phyloP scores from a whole-genome alignment of 768 basidiomycete species.

The Amyloporia xantha region DNA sequence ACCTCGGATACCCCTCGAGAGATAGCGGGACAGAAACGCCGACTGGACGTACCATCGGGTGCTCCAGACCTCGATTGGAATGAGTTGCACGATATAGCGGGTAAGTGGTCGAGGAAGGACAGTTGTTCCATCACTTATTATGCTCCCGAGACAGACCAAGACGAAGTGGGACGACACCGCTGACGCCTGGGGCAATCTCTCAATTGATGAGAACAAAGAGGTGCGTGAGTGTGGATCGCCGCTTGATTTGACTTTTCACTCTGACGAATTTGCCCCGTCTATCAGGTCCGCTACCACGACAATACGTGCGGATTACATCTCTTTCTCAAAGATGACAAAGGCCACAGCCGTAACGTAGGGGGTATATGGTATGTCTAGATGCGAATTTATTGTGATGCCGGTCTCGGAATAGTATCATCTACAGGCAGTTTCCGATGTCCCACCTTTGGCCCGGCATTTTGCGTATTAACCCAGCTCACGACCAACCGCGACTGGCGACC shows the following conservation, averaged over 20 bases:
- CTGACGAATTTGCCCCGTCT: background rate
- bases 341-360: slow-evolving; percentile 58
- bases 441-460: slow-evolving; percentile 54
- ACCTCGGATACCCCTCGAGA: slow-evolving; percentile 1
- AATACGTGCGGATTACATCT: slow-evolving; percentile 69
- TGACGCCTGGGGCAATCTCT: slow-evolving; percentile 63
- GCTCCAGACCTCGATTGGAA: background rate
- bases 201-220: slow-evolving; percentile 72
- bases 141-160: slow-evolving; percentile 17
- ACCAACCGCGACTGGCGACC: slow-evolving; percentile 21
- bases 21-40: slow-evolving; percentile 41
- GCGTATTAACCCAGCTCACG: background rate
- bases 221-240: slow-evolving; percentile 32
- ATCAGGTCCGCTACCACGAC: slow-evolving; percentile 78
- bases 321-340: slow-evolving; percentile 56
- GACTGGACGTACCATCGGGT: slow-evolving; percentile 28
- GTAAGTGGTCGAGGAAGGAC: too few species aligned
- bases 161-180: slow-evolving; percentile 30
- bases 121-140: too few species aligned
- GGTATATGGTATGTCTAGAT: slow-evolving; percentile 18
- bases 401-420: background rate
- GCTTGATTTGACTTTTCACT: background rate
- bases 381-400: too few species aligned
- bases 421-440: slow-evolving; percentile 50
- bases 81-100: background rate